phyloP scores from a whole-genome alignment of 306 rosid species.

The Begonia loranthoides region DNA sequence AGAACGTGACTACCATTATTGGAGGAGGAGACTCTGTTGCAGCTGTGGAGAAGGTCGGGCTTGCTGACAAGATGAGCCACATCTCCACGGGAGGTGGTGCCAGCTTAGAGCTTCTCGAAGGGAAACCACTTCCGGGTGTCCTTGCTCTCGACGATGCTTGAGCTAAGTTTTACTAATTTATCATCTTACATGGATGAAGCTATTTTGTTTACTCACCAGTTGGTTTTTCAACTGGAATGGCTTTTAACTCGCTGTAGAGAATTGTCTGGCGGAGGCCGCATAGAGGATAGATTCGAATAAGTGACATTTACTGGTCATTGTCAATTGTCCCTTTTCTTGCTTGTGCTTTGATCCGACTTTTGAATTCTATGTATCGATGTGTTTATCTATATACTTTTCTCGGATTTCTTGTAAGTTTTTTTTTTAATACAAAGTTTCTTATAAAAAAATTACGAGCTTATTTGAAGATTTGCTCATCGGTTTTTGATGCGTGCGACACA shows the following conservation, averaged over 20 bases:
- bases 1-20: constrained; percentile 84
- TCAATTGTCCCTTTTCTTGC: background rate
- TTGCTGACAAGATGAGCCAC: constrained; percentile 95
- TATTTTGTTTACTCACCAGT: background rate
- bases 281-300: background rate
- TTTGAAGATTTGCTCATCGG: no score
- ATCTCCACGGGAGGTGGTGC: constrained; percentile 98
- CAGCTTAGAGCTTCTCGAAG: constrained; percentile 98
- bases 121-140: constrained; percentile 88
- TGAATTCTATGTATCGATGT: background rate
- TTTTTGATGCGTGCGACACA: no score
- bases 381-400: background rate
- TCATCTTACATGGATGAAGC: background rate
- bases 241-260: background rate
- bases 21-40: constrained; percentile 99
- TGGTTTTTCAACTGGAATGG: background rate
- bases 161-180: constrained; percentile 11
- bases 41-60: constrained; percentile 90
- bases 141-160: constrained; percentile 80
- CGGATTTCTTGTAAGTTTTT: no score
- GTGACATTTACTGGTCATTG: background rate
- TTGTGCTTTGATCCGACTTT: background rate
- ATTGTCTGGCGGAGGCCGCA: background rate
- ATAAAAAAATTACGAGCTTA: no score
- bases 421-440: no score